phyloP scores from a whole-genome alignment of 148 eudicot species.

The Dysphania ambrosioides region DNA sequence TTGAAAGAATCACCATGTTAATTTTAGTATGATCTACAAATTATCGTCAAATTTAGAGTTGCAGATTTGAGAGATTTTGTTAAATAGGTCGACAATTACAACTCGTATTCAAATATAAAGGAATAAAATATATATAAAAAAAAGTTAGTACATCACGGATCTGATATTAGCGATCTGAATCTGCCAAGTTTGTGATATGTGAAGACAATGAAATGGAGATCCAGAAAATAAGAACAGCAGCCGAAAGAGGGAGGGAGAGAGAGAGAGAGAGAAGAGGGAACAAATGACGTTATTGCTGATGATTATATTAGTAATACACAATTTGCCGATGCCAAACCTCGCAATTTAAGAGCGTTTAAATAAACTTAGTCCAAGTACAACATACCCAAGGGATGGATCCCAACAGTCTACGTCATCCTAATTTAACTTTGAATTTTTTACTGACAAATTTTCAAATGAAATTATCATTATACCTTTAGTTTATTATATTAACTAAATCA shows the following conservation, averaged over 20 bases:
- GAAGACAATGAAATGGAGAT: conserved; percentile 6
- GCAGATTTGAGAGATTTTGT: conserved; percentile 17
- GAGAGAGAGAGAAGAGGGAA: not conserved
- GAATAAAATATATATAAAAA: no score
- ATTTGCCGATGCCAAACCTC: not conserved
- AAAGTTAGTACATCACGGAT: not conserved
- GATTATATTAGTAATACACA: not conserved
- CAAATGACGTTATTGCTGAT: conserved; percentile 3
- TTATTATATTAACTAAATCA: no score
- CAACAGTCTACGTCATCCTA: no score
- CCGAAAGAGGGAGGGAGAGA: no score
- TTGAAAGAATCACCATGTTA: no score
- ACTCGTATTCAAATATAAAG: no score
- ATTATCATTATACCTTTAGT: no score
- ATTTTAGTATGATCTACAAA: conserved; percentile 14
- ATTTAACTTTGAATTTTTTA: no score
- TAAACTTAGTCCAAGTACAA: conserved; percentile 8
- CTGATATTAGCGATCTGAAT: not conserved
- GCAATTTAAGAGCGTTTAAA: not conserved
- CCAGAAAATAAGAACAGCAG: conserved; percentile 1
- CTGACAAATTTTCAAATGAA: no score
- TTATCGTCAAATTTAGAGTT: conserved; percentile 22
- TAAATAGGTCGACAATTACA: no score
- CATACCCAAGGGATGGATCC: not conserved
- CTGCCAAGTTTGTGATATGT: not conserved